phyloP scores from a whole-genome alignment of 2,329 filamentous ascomycete species.

The Fusarium sp. region DNA sequence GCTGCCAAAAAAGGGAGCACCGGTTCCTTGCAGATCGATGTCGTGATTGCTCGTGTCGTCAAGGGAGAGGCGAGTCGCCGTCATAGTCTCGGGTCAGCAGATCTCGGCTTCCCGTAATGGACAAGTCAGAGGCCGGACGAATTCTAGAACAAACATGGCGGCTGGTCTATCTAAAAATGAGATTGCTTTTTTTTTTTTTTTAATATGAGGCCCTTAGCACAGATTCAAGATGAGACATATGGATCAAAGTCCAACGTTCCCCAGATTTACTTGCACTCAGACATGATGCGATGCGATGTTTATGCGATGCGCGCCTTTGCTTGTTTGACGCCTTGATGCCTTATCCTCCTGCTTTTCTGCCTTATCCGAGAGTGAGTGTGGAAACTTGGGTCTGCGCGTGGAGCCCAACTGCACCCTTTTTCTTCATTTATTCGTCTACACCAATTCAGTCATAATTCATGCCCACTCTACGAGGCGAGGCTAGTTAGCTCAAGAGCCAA shows the following conservation, averaged over 20 bases:
- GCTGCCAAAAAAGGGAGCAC: conserved; percentile 24
- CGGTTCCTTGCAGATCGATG: conserved; percentile 38
- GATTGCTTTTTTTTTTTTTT: not conserved
- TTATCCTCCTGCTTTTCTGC: conserved; percentile 27
- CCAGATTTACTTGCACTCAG: conserved; percentile 1
- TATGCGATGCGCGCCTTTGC: not conserved
- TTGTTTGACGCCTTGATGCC: conserved; percentile 11
- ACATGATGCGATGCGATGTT: not conserved
- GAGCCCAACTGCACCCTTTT: conserved; percentile 3
- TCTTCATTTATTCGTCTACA: conserved; percentile 24
- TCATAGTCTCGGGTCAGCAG: conserved; percentile 22
- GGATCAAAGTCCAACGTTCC: not conserved
- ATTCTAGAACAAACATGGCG: not conserved
- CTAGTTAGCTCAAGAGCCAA: conserved; percentile 46
- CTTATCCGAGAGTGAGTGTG: conserved; percentile 2
- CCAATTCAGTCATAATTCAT: conserved; percentile 16
- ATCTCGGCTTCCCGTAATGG: conserved; percentile 4
- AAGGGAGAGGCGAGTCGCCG: conserved; percentile 5
- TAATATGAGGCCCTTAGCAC: not conserved
- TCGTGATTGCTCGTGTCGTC: conserved; percentile 34
- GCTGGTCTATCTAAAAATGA: not conserved
- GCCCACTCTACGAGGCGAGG: not conserved
- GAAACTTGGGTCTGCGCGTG: not conserved
- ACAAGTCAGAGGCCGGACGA: not conserved
- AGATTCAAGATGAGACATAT: not conserved